Conservation (phyloP, 805 yeast species). For the Ogataea paraovalis region DNA sequence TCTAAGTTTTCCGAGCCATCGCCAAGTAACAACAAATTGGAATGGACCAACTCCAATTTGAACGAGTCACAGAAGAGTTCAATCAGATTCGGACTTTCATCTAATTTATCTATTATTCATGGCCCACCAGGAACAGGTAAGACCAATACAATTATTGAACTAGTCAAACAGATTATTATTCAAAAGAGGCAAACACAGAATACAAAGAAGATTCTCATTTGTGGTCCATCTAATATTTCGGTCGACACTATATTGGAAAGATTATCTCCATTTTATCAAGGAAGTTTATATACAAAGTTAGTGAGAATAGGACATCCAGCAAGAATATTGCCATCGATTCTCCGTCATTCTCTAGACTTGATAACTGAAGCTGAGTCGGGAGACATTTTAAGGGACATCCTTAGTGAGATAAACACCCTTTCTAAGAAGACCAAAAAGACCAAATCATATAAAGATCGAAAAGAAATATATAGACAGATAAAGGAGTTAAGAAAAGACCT, state of each 20-base stretch:
- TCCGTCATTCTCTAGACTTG: constrained; percentile 73
- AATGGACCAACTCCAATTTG: constrained; percentile 41
- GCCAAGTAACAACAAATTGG: constrained; percentile 11
- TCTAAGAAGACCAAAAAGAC: constrained; percentile 45
- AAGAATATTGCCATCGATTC: constrained; percentile 56
- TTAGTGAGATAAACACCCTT: constrained; percentile 58
- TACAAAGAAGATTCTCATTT: constrained; percentile 59
- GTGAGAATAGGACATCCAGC: constrained; percentile 94
- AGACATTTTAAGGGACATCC: constrained; percentile 61
- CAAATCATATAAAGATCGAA: constrained; percentile 60
- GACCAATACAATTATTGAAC: constrained; percentile 80
- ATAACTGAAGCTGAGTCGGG: constrained; percentile 57
- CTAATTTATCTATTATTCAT: constrained; percentile 54
- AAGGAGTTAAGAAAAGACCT: constrained; percentile 69
- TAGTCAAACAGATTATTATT: constrained; percentile 65
- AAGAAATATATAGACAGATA: constrained; percentile 63
- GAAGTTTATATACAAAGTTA: constrained; percentile 39
- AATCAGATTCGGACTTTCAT: constrained; percentile 60
- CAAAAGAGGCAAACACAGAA: constrained; percentile 18
- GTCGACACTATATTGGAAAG: constrained; percentile 90
- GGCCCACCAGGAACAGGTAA: constrained; percentile 87
- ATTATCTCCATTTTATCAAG: constrained; percentile 40
- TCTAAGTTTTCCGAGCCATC: constrained; percentile 31
- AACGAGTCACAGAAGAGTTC: constrained; percentile 75
- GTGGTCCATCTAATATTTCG: constrained; percentile 92